These are phyloP conservation scores for Primulina eburnea DNA, from an alignment of 257 asterid species.

Conservation along the genomic window DNA sequence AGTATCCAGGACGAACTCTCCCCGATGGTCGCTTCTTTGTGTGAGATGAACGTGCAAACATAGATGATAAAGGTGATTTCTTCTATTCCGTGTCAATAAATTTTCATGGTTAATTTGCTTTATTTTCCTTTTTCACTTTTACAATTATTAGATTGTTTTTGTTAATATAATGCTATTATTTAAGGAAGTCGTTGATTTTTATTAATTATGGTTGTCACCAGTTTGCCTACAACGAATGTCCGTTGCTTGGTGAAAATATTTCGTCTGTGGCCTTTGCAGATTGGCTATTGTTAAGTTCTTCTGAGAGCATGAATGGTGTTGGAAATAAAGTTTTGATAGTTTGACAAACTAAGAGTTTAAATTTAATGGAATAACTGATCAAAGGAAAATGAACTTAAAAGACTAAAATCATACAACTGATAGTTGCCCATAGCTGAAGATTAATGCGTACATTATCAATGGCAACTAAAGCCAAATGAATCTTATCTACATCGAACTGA, in stretches of 20 bases:
- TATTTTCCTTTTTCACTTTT: too few species aligned
- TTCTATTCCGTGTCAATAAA: neutral
- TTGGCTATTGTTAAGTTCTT: constrained; percentile 62
- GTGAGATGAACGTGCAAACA: constrained; percentile 50
- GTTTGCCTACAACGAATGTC: constrained; percentile 43
- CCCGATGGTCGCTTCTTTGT: constrained; percentile 67
- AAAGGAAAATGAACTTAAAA: too few species aligned
- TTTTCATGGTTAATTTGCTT: neutral
- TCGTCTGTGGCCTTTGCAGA: constrained; percentile 57
- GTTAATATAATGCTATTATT: constrained; percentile 1
- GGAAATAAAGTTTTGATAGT: too few species aligned
- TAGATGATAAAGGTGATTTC: constrained; percentile 22
- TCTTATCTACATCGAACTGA: too few species aligned
- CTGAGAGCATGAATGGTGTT: constrained; percentile 58
- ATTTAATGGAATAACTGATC: too few species aligned
- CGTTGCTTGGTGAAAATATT: constrained; percentile 51
- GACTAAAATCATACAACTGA: too few species aligned
- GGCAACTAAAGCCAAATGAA: too few species aligned
- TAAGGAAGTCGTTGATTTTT: neutral
- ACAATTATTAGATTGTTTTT: neutral
- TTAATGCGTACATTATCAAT: too few species aligned
- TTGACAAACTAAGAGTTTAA: too few species aligned
- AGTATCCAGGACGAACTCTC: constrained; percentile 69
- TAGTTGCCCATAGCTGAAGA: too few species aligned
- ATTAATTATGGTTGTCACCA: constrained; percentile 37